Evolutionary conservation across 306 rosid species (phyloP).

Genomic region (Vachellia pachyceras): DNA sequence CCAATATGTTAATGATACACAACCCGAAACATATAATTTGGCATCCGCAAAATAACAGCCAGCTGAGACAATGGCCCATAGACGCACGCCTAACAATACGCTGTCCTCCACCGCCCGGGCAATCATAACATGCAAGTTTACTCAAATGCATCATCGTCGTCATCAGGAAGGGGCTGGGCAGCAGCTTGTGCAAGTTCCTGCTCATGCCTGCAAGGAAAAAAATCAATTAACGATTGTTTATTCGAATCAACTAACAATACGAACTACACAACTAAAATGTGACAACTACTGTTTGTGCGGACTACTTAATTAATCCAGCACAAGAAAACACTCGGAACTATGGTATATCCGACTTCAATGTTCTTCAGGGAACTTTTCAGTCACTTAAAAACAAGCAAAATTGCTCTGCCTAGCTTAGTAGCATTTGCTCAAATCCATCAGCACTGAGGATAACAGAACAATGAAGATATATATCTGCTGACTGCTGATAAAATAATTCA

Average conservation of each 20-base stretch:
- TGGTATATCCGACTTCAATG: not conserved
- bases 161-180: constrained; percentile 83
- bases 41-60: constrained; percentile 36
- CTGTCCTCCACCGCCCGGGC: not conserved
- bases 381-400: not conserved
- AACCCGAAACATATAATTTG: constrained; percentile 30
- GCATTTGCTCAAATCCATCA: not conserved
- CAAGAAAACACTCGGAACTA: not conserved
- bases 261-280: not conserved
- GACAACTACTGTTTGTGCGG: not conserved
- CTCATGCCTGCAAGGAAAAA: constrained; percentile 62
- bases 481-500: not conserved
- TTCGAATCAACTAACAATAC: not conserved
- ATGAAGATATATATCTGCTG: too few species aligned
- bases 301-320: not conserved
- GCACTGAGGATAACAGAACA: not conserved
- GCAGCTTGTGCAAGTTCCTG: constrained; percentile 70
- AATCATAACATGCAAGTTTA: constrained; percentile 14
- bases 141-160: constrained; percentile 76
- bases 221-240: not conserved
- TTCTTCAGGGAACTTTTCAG: not conserved
- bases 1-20: constrained; percentile 36
- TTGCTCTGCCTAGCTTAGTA: not conserved
- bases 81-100: not conserved
- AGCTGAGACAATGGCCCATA: not conserved